Base-by-base conservation (phyloP, 345 rosid species). In the Lenwebbia sp. region DNA sequence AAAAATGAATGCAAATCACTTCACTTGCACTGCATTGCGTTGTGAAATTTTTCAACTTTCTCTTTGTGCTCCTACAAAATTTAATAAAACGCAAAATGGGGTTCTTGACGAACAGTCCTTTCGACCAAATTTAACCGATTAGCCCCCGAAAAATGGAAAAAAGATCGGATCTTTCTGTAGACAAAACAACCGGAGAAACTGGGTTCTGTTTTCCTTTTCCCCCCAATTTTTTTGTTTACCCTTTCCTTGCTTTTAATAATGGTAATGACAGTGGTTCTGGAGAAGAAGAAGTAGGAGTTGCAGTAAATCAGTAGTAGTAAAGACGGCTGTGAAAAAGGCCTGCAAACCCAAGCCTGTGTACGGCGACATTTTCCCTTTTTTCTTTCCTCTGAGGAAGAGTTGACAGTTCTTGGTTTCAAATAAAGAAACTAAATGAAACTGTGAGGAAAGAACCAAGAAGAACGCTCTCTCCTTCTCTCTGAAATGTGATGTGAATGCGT, bases 261-360 rank as follows among this genome's bases (percentile, higher is more conserved):
- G 89, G 90, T 81, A 88, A 53, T 65, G 76, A 87, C 83, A 37
- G 81, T 40, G 47, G 47, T 13, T 26, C 83, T 26, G 55, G 54
- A 49, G 83, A 25, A 44, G 40, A n/a, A 13, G 40, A 25, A 49
- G 47, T 37, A 37, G 81, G 47, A 70, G 47, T 37, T 1, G 55
- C 83, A 82, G 60, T 33, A 41, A 37, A 84, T 28, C 85, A 85
- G 88, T 89, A 88, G 88, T 88, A 88, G 92, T 88, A 90, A 90
- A 89, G 93, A 90, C 93, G 93, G 93, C 92, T 62, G 91, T 88
- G 90, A 55, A 81, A 85, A 91, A 85, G 88, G 86, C 81, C 86
- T 84, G 86, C 81, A 17, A 84, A 21, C 53, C 53, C 75, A 57
- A 55, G 81, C 51, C 47, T 52, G 84, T 30, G 60, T 83, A 83